Conservation (phyloP, 768 basidiomycete species). For the Boletus speciosus region DNA sequence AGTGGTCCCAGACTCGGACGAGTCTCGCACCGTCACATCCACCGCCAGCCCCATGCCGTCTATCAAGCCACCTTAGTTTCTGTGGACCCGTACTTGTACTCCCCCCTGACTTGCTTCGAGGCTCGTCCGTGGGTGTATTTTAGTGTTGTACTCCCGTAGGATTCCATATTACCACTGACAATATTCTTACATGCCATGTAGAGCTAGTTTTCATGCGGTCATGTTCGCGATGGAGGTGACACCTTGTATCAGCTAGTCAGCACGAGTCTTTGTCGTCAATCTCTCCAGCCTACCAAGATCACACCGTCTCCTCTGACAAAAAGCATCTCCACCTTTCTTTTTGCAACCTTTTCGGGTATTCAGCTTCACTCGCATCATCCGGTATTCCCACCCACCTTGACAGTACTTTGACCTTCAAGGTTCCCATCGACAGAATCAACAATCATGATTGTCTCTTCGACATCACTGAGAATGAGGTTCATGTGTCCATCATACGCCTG, state of each 20-base stretch:
- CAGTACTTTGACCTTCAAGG: conserved; percentile 52
- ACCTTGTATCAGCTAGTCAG: conserved; percentile 47
- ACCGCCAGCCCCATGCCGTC: not conserved
- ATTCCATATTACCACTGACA: not conserved
- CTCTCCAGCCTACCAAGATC: conserved; percentile 65
- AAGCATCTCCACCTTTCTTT: conserved; percentile 95
- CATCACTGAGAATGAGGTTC: conserved; percentile 97
- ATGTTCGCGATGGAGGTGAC: conserved; percentile 76
- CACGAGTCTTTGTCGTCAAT: not conserved
- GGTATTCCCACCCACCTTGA: conserved; percentile 51
- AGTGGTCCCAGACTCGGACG: conserved; percentile 60
- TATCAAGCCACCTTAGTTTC: conserved; percentile 4
- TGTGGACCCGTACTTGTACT: not conserved
- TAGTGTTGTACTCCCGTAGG: not conserved
- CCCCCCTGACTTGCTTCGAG: not conserved
- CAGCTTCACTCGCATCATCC: not conserved
- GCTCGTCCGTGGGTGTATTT: conserved; percentile 7
- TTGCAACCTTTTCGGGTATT: conserved; percentile 61
- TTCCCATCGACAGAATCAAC: conserved; percentile 80
- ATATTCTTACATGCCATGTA: conserved; percentile 11
- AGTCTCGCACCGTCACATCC: conserved; percentile 28
- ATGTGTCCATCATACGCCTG: conserved; percentile 99
- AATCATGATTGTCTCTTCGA: conserved; percentile 95
- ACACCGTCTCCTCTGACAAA: conserved; percentile 98
- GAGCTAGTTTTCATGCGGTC: conserved; percentile 13